Base-by-base conservation (phyloP, 2,329 filamentous ascomycete species). In the Alternaria incomplexa region DNA sequence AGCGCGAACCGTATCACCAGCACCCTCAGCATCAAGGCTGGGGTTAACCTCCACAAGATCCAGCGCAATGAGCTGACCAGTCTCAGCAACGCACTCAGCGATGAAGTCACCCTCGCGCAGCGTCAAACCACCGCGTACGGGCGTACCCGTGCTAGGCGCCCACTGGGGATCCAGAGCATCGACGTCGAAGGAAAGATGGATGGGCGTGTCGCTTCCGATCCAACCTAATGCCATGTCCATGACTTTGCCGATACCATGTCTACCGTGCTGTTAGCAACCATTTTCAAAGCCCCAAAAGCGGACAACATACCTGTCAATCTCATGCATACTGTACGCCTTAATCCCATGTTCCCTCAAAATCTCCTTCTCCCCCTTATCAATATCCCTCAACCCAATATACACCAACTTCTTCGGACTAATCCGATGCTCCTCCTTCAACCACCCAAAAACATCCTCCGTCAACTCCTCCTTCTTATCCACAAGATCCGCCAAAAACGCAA, bases 201-300 rank as follows among this genome's bases (percentile, higher is more conserved):
- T 97, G 45, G 96, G 96, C 0, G 94, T 97, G 79, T 98, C 96
- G 75, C 85, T 88, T 72, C 96, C 96, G 70, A 98, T 97, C 84
- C 97, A 94, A 30, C 91, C 95, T 56, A 99, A 86, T n/a, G 95
- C 95, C 95, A 97, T 97, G 76, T 98, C 96, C 83, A 99, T 93
- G 68, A 99, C 93, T 69, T 91, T 91, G 58, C 96, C 96, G 74
- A 99, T 99, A 50, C 96, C 96, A 77, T 98, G 87, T 57, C 93
- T 93, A 67, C 10, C 13, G 8, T 7, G 12, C 43, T 3, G 40
- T 60, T 28, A 60, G 58, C 30, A 44, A 17, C 15, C 36, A 13
- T 15, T 9, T 40, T 5, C n/a, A 15, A n/a, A n/a, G n/a, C n/a
- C n/a, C n/a, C n/a, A n/a, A n/a, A 40, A 12, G 12, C 20, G 32